Evolutionary conservation across 768 basidiomycete genomes (phyloP), one percentile per base, ranked within the genome.

Genomic region (Russula virescens): DNA sequence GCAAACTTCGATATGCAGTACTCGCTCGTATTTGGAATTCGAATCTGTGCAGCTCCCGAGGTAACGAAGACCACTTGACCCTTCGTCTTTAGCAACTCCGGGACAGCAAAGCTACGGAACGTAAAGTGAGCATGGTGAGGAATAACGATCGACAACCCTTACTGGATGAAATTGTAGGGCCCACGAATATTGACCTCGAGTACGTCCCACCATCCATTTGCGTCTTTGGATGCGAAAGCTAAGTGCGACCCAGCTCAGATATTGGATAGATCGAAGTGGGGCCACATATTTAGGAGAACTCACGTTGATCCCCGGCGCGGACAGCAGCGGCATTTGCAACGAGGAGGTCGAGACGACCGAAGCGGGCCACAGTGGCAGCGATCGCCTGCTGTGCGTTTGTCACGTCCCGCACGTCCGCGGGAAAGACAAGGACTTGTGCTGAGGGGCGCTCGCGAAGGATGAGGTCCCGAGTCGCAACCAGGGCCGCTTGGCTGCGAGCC

Each of bases 141-240:
- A n/a, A n/a, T 16, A 25, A 11, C 18, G 25, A n/a, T 10, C 23
- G 38, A 40, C 7, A 7, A 13, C 13, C n/a, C 48, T 35, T 28
- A 65, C 64, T 58, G 60, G 13, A 52, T 53, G 23, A 49, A 53
- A 21, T 62, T 58, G 50, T 65, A 62, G 4, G 60, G 43, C 1
- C 64, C 64, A 18, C 60, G 60, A 14, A 65, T 14, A 10, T 62
- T 65, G 60, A 58, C 38, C 21, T 65, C 64, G 10, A 62, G 16
- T n/a, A n/a, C n/a, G n/a, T n/a, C n/a, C n/a, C n/a, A n/a, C n/a
- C n/a, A n/a, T n/a, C n/a, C n/a, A n/a, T 13, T 42, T 7, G 64
- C 51, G n/a, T 65, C 64, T 31, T 56, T 46, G 1, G 38, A 28
- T 6, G 26, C 55, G 8, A 65, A 53, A 1, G 61, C 60, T 62